Base-by-base conservation (phyloP, 352 stramenopile species). In the Phytophthora macrochlamydospora region DNA sequence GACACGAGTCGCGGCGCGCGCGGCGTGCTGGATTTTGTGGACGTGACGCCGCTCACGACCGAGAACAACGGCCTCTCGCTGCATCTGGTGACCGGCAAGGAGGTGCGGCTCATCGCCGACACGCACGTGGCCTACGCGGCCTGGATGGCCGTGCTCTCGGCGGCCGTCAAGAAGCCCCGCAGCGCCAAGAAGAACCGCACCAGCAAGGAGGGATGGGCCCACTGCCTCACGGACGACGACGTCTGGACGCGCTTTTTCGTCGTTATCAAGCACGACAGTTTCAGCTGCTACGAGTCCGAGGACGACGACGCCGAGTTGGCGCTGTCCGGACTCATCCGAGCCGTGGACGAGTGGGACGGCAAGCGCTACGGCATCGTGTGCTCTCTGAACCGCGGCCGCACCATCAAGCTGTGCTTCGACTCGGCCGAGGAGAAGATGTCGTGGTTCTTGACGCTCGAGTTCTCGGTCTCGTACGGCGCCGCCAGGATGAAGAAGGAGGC, bases 391-490 rank as follows among this genome's bases (percentile, higher is more conserved):
- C 78, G 80, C 37, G 51, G 69, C 14, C 83, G 85, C 14, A 93
- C 81, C 45, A 88, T 93, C 67, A 85, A 92, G 62, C 59, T 93
- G 35, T 89, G 79, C 67, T 93, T 91, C 45, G 85, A 93, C 55
- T 91, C 81, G 37, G 81, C 83, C 9, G 85, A 93, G 64, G 85
- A 93, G 62, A 91, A 91, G 56, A 93, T 91, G 77, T 88, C 80
- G 45, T 93, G 85, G 85, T 89, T 93, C 57, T 68, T 93, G 29
- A 92, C 83, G 54, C 75, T 92, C 31, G 83, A 92, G 65, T 89
- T 92, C 52, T 83, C 83, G 0, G 81, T 92, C 5, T 87, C 83
- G 35, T 92, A 89, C 55, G 81, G 79, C 18, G 69, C 68, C 1
- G 78, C 81, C 60, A 77, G 83, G 28, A 89, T 91, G 80, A 91